Base-by-base conservation (phyloP, 2,329 filamentous ascomycete genomes). In the Diaporthe sp. region DNA sequence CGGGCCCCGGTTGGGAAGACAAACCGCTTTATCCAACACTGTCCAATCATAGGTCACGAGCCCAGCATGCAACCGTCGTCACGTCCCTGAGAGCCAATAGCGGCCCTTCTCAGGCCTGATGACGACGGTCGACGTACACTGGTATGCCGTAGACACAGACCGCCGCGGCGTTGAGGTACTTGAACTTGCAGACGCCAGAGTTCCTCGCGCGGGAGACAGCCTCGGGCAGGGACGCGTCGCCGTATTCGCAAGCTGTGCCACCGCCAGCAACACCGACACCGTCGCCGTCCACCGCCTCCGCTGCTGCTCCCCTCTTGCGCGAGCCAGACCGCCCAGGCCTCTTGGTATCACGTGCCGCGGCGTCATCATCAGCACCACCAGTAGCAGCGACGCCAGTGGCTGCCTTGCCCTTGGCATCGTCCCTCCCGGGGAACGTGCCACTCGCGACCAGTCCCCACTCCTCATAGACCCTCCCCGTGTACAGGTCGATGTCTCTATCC, bases 141-240 rank as follows among this genome's bases (percentile, higher is more conserved):
- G 97, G 97, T 81, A 99, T 93, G 22, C 97, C 97, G 85, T 98
- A 99, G 70, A 98, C 93, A 77, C 97, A 96, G 32, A 97, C 94
- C 50, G 96, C 95, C 15, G 96, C 97, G 0, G 95, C 97, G 79
- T 98, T 99, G 78, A 99, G 86, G 85, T 98, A 98, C 81, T 91
- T 91, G 85, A 99, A 90, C 78, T 94, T 92, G 84, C 97, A 98
- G n/a, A 92, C 92, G 25, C 72, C 74, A 58, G 68, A 53, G 75
- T 90, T 89, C 77, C 94, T 89, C 19, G 94, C 94, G 79, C 86
- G 89, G 42, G 91, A 90, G 47, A 98, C 93, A 0, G 97, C 97
- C 81, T 96, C 92, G n/a, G 94, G 93, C 75, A 98, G 85, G 70
- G 89, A 93, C 73, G 86, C 84, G 66, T 81, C 75, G 82, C 86